Conservation (phyloP, 2,329 filamentous ascomycete species). For the Immersiporthe knoxdaviesiana region DNA sequence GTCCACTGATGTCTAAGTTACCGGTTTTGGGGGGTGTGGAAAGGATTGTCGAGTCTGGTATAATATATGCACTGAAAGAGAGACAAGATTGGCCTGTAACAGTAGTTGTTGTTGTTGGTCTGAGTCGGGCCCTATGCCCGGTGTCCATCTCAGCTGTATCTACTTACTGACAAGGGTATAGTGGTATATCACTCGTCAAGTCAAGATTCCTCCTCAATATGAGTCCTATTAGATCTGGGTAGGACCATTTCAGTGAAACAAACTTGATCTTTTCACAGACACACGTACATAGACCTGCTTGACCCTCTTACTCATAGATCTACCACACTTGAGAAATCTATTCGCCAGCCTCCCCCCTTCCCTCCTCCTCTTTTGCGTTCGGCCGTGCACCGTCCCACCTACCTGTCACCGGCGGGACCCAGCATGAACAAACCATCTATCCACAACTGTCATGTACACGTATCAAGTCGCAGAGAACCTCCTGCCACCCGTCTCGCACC, state of each 20-base stretch:
- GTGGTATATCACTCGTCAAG: too few relatives aligned
- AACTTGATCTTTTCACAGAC: too few relatives aligned
- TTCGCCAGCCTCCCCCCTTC: too few relatives aligned
- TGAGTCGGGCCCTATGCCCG: background rate
- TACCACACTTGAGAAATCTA: too few relatives aligned
- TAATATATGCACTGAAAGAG: too few relatives aligned
- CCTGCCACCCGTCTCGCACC: background rate
- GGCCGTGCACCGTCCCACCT: background rate
- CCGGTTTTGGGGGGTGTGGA: background rate
- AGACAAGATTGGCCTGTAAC: background rate
- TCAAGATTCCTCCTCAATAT: too few relatives aligned
- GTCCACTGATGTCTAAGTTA: background rate
- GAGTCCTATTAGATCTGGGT: too few relatives aligned
- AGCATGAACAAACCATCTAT: background rate
- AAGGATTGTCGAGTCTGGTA: too few relatives aligned
- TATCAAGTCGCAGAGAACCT: background rate
- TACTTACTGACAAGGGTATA: background rate
- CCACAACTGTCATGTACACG: background rate
- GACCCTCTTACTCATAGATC: too few relatives aligned
- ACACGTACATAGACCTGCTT: too few relatives aligned
- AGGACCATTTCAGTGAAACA: too few relatives aligned
- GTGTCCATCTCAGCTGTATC: background rate
- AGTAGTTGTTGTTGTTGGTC: background rate
- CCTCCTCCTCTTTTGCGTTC: too few relatives aligned
- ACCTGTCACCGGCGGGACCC: background rate